Base-by-base conservation (phyloP, 2,329 filamentous ascomycete genomes). In the Aspergillus tamarii region DNA sequence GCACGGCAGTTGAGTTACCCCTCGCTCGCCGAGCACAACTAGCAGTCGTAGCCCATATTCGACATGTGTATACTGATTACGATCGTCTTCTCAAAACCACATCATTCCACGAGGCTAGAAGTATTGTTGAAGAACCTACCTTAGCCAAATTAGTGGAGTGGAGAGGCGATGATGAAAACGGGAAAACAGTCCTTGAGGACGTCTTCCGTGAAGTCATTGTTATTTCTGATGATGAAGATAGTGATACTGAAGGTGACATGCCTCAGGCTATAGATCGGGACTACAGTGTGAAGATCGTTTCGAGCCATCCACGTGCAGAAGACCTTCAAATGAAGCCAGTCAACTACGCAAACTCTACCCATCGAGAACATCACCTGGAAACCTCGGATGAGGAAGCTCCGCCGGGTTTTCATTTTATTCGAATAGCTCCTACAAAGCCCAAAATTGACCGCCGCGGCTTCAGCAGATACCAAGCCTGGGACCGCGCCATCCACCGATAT, bases 191-290 rank as follows among this genome's bases (percentile, higher is more conserved):
- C 59, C 78, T 88, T 26, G 86, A 89, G 71, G 86, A 89, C 68
- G 84, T 87, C 34, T 86, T 89, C 59, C 84, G 85, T 57, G 87
- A 89, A 74, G 84, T 88, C 63, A 88, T 89, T 68, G 84, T 89
- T 59, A 84, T 89, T 61, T 86, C 87, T 59, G 86, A 88, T 70
- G 86, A 88, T 68, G 85, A 88, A 59, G 84, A 86, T 50, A 79
- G 78, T 58, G 79, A 81, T 50, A 74, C 74, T 30, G 80, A 80
- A 57, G 79, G 77, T 57, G 67, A 71, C 36, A 66, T 68, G 10
- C 60, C 69, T 32, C 66, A 64, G 54, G 57, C 70, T 52, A 64
- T 57, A 57, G 72, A 75, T 45, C 76, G 75, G 52, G 75, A 80
- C 65, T 71, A 73, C 23, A 82, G 77, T 60, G 74, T 83, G 63